Percentiles rank a stretch among this genome's conserved stretches.
Conservation (phyloP, 2,329 filamentous ascomycete species). For the Colletotrichum acutatum region DNA sequence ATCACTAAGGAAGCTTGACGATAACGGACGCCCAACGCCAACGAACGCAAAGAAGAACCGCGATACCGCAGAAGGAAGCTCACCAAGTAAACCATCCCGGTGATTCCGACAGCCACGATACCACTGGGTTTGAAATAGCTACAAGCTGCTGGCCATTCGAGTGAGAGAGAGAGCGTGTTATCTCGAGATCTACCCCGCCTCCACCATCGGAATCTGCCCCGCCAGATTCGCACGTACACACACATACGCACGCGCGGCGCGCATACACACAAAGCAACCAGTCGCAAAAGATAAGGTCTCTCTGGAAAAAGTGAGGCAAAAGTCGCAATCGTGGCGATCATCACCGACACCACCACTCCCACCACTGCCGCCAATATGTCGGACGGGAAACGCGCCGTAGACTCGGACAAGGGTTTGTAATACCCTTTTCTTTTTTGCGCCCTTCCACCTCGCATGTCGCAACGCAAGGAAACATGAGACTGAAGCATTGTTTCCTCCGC, state of each 20-base stretch:
- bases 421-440: neutral
- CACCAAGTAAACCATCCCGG: neutral
- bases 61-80: neutral
- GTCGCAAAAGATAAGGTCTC: neutral
- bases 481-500: neutral
- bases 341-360: neutral
- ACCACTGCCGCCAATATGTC: slow-evolving; percentile 26
- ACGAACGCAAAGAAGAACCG: neutral
- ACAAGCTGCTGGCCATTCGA: neutral
- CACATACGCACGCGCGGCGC: slow-evolving; percentile 4
- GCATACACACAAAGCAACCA: neutral
- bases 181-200: slow-evolving; percentile 25
- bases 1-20: neutral
- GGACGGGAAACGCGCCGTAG: slow-evolving; percentile 45
- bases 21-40: neutral
- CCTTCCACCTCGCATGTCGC: neutral
- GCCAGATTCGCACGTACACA: neutral
- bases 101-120: neutral
- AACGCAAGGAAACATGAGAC: neutral
- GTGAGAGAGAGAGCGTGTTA: neutral
- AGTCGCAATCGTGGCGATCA: neutral
- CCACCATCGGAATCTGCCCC: slow-evolving; percentile 32
- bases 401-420: slow-evolving; percentile 51
- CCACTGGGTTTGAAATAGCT: no score
- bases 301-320: neutral